These are phyloP conservation scores for Trichothecium roseum DNA, from an alignment of 2,329 filamentous ascomycete species.

Conservation along the genomic window DNA sequence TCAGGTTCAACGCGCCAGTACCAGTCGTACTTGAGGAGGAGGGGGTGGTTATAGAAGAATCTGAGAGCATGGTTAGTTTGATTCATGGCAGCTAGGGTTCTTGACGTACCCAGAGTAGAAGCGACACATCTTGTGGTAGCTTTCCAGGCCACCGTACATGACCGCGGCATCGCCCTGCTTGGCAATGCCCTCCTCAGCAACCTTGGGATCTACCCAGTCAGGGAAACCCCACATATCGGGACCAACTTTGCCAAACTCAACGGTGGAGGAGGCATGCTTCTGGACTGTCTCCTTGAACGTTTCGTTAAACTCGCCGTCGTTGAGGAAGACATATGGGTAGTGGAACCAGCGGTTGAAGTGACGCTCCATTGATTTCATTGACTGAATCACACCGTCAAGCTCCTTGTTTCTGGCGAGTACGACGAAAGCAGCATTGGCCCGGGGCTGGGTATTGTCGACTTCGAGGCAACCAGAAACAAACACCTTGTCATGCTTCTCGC, in stretches of 20 bases:
- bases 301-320: slow-evolving; percentile 93
- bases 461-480: slow-evolving; percentile 86
- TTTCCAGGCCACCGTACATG: slow-evolving; percentile 99
- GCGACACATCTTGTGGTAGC: slow-evolving; percentile 97
- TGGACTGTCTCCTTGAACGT: slow-evolving; percentile 79
- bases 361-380: slow-evolving; percentile 92
- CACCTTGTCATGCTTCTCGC: slow-evolving; percentile 92
- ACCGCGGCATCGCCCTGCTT: slow-evolving; percentile 96
- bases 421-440: slow-evolving; percentile 91
- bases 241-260: slow-evolving; percentile 92
- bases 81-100: not conserved
- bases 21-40: slow-evolving; percentile 96
- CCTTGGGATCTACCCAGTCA: slow-evolving; percentile 89
- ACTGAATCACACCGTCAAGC: slow-evolving; percentile 89
- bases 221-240: slow-evolving; percentile 91
- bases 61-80: slow-evolving; percentile 26
- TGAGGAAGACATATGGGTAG: slow-evolving; percentile 97
- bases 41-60: slow-evolving; percentile 94
- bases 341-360: slow-evolving; percentile 99
- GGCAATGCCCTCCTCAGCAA: slow-evolving; percentile 88
- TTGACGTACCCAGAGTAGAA: slow-evolving; percentile 86
- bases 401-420: slow-evolving; percentile 95
- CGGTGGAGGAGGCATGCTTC: slow-evolving; percentile 79
- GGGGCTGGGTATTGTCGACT: slow-evolving; percentile 64
- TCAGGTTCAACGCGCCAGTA: slow-evolving; percentile 99